These are phyloP conservation scores for Bolboschoenoplectus hybrid DNA, from an alignment of 202 grass and related monocot genomes.

Conservation along the genomic window DNA sequence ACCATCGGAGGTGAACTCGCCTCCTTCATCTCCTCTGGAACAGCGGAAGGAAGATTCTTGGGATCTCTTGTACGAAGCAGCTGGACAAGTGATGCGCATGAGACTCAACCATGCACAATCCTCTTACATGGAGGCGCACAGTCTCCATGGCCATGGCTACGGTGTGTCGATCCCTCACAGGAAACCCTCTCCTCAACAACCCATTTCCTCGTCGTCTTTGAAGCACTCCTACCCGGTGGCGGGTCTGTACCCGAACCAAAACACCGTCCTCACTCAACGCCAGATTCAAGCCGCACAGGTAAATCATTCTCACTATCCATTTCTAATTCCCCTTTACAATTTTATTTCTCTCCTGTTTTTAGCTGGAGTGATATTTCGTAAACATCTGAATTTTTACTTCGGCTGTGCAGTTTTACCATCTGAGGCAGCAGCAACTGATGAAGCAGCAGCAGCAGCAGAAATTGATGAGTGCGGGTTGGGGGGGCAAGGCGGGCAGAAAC, in stretches of 20 bases:
- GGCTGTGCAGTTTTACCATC: conserved; percentile 59
- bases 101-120: conserved; percentile 32
- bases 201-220: neutral
- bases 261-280: conserved; percentile 46
- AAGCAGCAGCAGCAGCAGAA: conserved; percentile 63
- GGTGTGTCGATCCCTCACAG: neutral
- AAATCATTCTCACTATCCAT: neutral
- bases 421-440: conserved; percentile 72
- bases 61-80: conserved; percentile 64
- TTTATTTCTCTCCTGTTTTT: neutral
- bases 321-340: neutral
- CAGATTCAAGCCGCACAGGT: conserved; percentile 66
- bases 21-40: conserved; percentile 69
- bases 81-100: conserved; percentile 55
- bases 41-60: conserved; percentile 50
- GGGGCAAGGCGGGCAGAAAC: conserved; percentile 38
- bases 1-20: conserved; percentile 62
- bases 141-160: neutral
- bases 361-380: neutral
- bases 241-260: conserved; percentile 12
- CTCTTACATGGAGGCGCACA: neutral
- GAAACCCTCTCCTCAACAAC: conserved; percentile 36
- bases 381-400: neutral
- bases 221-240: neutral
- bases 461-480: conserved; percentile 32